Evolutionary conservation across 305 asterid genomes (phyloP), one percentile per base, ranked within the genome.

Genomic region (Fraxinus angustifolia): DNA sequence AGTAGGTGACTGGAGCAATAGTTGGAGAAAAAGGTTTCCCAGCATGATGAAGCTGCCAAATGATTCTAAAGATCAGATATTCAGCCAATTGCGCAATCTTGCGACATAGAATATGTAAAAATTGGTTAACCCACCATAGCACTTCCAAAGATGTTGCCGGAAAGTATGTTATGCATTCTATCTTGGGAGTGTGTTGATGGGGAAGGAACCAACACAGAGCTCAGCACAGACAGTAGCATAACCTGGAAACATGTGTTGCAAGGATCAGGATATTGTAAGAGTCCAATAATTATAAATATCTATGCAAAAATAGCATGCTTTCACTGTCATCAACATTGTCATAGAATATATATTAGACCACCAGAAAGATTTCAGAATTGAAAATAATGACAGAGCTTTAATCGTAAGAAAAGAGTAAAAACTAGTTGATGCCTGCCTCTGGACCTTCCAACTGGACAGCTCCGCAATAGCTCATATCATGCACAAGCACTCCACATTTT

Each of bases 381-480:
- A 42, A 17, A 53, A 31, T 11, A 68, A 36, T 33, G 6, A 45
- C 14, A 78, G 71, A 31, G 23, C 40, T 45, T 62, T 40, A 40
- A 33, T 65, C 19, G 4, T 30, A 70, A 2, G 14, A 10, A 6
- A 77, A 30, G 79, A 48, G 68, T 31, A 48, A 78, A 79, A 19
- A 75, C 56, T 65, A 67, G 80, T 35, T 79, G 82, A 81, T 79
- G 87, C 90, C 70, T 88, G 83, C 98, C 98, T 93, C 89, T 83
- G 90, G 90, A 84, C 97, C 99, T 80, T 92, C 91, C 83, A 95
- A 84, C 86, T 91, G 97, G 82, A 92, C 85, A 77, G 88, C 87
- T 40, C 91, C 81, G 84, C 76, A 81, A 87, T 93, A 93, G 88
- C 98, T 93, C 53, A 96, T 91, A 56, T 95, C 99, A 81, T 95